Conservation (phyloP, 106 monocot species). For the Chionographis japonica region DNA sequence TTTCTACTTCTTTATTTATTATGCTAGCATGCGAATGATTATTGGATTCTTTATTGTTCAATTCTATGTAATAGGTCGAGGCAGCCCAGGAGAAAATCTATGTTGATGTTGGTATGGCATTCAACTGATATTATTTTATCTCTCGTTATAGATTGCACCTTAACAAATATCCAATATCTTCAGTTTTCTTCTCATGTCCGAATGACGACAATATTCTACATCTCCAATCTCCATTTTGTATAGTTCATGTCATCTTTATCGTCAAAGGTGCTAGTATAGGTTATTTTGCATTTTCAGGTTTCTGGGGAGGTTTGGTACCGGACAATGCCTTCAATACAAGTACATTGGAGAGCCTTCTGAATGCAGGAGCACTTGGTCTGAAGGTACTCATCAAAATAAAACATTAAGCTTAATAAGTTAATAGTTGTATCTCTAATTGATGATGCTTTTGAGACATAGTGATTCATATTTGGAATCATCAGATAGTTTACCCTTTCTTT, state of each 20-base stretch:
- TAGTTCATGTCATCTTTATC: neutral
- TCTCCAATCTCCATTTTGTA: too few relatives aligned
- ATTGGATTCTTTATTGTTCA: neutral
- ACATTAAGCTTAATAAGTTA: too few relatives aligned
- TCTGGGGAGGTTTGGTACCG: conserved; percentile 98
- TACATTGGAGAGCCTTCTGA: conserved; percentile 30
- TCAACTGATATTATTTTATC: neutral
- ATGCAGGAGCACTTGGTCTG: conserved; percentile 50
- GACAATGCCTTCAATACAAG: conserved; percentile 79
- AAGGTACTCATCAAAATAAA: conserved; percentile 22
- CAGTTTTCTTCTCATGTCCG: neutral
- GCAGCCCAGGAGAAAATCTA: conserved; percentile 74
- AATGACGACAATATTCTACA: neutral
- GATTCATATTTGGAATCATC: too few relatives aligned
- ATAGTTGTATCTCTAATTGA: too few relatives aligned
- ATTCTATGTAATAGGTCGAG: conserved; percentile 59
- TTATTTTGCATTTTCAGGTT: conserved; percentile 44
- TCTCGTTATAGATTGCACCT: neutral
- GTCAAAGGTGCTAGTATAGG: neutral
- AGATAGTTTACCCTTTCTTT: too few relatives aligned
- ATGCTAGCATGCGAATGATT: neutral
- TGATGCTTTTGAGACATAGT: too few relatives aligned
- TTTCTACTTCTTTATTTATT: neutral
- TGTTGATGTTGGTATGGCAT: conserved; percentile 86
- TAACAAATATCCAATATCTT: neutral